Percentiles rank a stretch among this genome's conserved stretches.
These are phyloP conservation scores for Erythrobasidium yunnanense DNA, from an alignment of 768 basidiomycete species.

Conservation along the genomic window DNA sequence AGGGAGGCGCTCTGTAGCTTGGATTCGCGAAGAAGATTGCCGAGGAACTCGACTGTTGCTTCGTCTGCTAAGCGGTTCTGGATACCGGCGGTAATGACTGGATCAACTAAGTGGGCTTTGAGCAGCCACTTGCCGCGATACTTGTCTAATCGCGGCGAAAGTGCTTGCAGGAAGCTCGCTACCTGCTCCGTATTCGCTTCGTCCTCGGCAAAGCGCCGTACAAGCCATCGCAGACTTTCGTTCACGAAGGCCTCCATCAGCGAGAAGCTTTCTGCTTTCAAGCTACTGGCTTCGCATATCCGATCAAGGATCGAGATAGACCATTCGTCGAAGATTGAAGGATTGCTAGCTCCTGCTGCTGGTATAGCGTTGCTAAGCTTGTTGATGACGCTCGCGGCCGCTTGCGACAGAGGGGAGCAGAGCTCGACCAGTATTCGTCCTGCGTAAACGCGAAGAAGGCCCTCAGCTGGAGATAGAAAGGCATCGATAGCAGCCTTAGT, in stretches of 20 bases:
- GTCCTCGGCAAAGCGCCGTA: constrained; percentile 46
- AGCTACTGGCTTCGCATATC: neutral
- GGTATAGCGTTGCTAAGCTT: too few species aligned
- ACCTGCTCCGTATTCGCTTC: constrained; percentile 29
- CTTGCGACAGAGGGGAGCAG: too few species aligned
- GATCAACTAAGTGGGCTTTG: constrained; percentile 59
- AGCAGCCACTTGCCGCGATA: constrained; percentile 37
- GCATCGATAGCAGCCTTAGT: too few species aligned
- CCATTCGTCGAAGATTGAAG: neutral
- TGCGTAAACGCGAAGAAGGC: too few species aligned
- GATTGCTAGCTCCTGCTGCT: too few species aligned
- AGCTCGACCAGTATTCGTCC: too few species aligned
- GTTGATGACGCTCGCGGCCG: too few species aligned
- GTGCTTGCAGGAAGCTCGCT: constrained; percentile 26
- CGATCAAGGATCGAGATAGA: neutral
- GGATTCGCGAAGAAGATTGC: constrained; percentile 38
- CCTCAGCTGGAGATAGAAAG: too few species aligned
- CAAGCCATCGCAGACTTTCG: constrained; percentile 50
- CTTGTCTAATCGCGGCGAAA: neutral
- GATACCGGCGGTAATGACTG: constrained; percentile 55
- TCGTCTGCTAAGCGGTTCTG: constrained; percentile 49
- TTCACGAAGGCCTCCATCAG: constrained; percentile 40
- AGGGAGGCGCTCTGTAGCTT: constrained; percentile 45
- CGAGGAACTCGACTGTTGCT: neutral
- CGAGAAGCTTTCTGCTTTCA: neutral